Conservation (phyloP, 345 rosid genomes). For the Brassica rapa region DNA sequence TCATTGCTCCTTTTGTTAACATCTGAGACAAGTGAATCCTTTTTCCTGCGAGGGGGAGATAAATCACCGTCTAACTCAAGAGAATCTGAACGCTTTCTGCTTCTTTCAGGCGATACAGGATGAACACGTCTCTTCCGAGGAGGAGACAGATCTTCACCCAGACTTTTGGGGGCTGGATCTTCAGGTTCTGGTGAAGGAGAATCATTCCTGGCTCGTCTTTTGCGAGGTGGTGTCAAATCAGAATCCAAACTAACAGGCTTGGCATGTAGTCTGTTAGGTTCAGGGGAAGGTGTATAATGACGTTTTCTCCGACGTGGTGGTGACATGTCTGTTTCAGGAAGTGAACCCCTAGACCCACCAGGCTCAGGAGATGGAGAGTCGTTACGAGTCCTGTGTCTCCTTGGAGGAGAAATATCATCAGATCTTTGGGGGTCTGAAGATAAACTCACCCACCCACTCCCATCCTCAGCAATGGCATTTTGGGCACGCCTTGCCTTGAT, state of each 20-base stretch:
- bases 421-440: conserved; percentile 44
- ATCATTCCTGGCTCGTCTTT: conserved; percentile 42
- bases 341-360: conserved; percentile 33
- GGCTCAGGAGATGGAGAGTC: conserved; percentile 68
- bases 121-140: conserved; percentile 39
- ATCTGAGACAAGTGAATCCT: conserved; percentile 39
- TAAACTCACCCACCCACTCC: conserved; percentile 88
- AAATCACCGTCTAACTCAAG: conserved; percentile 40
- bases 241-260: conserved; percentile 31
- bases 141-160: conserved; percentile 52
- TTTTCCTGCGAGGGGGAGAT: conserved; percentile 44
- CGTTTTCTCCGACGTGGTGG: conserved; percentile 48
- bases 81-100: conserved; percentile 31
- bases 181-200: conserved; percentile 42
- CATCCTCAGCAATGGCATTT: conserved; percentile 83
- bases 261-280: conserved; percentile 15
- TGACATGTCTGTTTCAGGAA: conserved; percentile 51
- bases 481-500: conserved; percentile 59
- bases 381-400: conserved; percentile 48
- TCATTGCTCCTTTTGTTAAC: conserved; percentile 21
- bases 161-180: conserved; percentile 20
- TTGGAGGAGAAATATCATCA: conserved; percentile 75
- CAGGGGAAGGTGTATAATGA: conserved; percentile 52
- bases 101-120: conserved; percentile 25
- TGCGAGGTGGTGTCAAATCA: conserved; percentile 54